phyloP scores from a whole-genome alignment of 2,329 filamentous ascomycete species.

The Graphilbum ipis-grandicollis region DNA sequence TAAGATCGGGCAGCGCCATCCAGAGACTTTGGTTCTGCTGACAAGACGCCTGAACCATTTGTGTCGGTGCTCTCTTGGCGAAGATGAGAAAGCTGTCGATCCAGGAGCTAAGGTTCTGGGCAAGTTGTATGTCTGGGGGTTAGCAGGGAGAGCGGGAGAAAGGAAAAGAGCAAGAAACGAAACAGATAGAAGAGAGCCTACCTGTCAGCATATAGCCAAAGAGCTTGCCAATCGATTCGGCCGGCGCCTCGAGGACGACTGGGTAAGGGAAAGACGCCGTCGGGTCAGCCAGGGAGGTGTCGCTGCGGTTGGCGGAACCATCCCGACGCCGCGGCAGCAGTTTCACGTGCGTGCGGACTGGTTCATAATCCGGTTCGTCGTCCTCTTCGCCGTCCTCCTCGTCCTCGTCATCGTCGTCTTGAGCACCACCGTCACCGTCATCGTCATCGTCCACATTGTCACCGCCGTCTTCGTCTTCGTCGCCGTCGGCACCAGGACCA shows the following conservation, averaged over 20 bases:
- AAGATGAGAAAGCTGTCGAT: slow-evolving; percentile 29
- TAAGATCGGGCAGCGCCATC: slow-evolving; percentile 31
- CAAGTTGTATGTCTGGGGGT: slow-evolving; percentile 23
- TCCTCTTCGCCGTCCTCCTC: slow-evolving; percentile 23
- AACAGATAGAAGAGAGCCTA: slow-evolving; percentile 8
- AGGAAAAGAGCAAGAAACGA: no score
- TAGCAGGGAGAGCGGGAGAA: background rate
- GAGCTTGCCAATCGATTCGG: slow-evolving; percentile 14
- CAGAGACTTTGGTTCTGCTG: slow-evolving; percentile 31
- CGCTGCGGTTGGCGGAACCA: background rate
- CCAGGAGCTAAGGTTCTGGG: slow-evolving; percentile 30
- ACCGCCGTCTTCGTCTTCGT: background rate
- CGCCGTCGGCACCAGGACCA: no score
- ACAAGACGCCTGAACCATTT: slow-evolving; percentile 24
- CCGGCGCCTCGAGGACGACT: slow-evolving; percentile 11
- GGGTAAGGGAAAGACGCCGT: slow-evolving; percentile 28
- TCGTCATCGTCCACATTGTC: background rate
- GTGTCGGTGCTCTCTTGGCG: slow-evolving; percentile 16
- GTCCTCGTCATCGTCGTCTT: slow-evolving; percentile 9
- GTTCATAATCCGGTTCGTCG: slow-evolving; percentile 15
- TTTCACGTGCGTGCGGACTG: slow-evolving; percentile 9
- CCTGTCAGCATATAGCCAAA: slow-evolving; percentile 11
- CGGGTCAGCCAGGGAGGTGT: slow-evolving; percentile 20
- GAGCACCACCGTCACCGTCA: background rate
- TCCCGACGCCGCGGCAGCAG: slow-evolving; percentile 8